phyloP scores from a whole-genome alignment of 768 basidiomycete genomes.

The Leucocoprinus birnbaumii region DNA sequence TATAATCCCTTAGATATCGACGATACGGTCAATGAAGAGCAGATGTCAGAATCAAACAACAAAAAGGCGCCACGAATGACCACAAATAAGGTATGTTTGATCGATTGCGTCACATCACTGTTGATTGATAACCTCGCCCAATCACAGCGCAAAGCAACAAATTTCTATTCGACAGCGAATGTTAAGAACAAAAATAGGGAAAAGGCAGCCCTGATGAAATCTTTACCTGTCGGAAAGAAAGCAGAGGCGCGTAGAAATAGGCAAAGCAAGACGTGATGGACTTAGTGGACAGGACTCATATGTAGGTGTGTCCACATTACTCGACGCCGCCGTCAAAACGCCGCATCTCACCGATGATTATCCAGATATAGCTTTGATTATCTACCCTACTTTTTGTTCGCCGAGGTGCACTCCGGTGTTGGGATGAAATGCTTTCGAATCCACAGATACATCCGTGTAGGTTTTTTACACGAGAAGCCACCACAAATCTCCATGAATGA shows the following conservation, averaged over 20 bases:
- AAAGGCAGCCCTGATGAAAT: constrained; percentile 59
- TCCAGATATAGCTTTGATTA: constrained; percentile 4
- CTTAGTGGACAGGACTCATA: background rate
- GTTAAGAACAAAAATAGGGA: constrained; percentile 85
- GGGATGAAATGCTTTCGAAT: too few species aligned
- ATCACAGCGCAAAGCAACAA: constrained; percentile 75
- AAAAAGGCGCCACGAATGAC: constrained; percentile 80
- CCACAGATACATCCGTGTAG: too few species aligned
- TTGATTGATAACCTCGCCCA: constrained; percentile 9
- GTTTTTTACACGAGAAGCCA: too few species aligned
- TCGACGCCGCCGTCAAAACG: constrained; percentile 7
- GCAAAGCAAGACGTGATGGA: constrained; percentile 18
- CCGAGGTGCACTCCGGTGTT: too few species aligned
- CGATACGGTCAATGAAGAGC: constrained; percentile 24
- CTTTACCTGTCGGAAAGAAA: constrained; percentile 51
- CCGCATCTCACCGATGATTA: constrained; percentile 7
- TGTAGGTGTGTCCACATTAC: constrained; percentile 5
- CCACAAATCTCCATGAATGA: too few species aligned
- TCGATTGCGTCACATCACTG: constrained; percentile 4
- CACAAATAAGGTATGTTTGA: constrained; percentile 74
- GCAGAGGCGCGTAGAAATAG: constrained; percentile 35
- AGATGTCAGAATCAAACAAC: constrained; percentile 23
- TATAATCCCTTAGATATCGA: background rate
- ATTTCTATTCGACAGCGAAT: constrained; percentile 84
- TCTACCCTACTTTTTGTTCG: background rate